These are phyloP conservation scores for Cryptococcus amylolentus DNA, from an alignment of 1,284 basidiomycete species.

Conservation along the genomic window DNA sequence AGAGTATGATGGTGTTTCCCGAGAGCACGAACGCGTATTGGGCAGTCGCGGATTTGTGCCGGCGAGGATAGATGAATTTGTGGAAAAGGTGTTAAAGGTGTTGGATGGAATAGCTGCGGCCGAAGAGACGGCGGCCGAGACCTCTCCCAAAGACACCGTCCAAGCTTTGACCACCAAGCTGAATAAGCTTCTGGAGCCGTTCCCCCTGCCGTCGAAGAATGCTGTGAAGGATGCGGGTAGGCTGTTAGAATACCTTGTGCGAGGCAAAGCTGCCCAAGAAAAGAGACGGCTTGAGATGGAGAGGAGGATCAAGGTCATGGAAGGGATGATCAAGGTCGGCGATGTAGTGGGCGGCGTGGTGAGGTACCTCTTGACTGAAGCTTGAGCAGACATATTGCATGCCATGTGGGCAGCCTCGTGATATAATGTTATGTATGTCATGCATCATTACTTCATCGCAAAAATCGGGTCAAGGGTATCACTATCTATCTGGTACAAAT, in stretches of 20 bases:
- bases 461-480: no score
- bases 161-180: constrained; percentile 24
- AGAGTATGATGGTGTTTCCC: constrained; percentile 29
- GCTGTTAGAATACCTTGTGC: constrained; percentile 39
- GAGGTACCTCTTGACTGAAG: constrained; percentile 39
- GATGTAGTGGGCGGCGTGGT: constrained; percentile 44
- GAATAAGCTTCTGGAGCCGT: constrained; percentile 18
- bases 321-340: constrained; percentile 46
- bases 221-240: constrained; percentile 30
- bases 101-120: constrained; percentile 45
- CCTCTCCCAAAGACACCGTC: constrained; percentile 8
- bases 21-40: constrained; percentile 35
- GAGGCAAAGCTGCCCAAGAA: constrained; percentile 41
- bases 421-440: no score
- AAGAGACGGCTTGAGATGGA: constrained; percentile 41
- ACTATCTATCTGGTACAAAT: no score
- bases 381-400: background rate
- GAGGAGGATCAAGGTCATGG: constrained; percentile 40
- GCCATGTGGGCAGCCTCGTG: no score
- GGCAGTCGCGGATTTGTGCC: constrained; percentile 27
- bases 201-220: constrained; percentile 39
- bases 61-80: constrained; percentile 35
- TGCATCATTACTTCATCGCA: no score
- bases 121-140: constrained; percentile 28
- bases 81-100: constrained; percentile 44